A percentile compares a stretch with the other conserved stretches of the same genome.
phyloP scores from a whole-genome alignment of 768 basidiomycete genomes.

The Mrakia hoshinonis region DNA sequence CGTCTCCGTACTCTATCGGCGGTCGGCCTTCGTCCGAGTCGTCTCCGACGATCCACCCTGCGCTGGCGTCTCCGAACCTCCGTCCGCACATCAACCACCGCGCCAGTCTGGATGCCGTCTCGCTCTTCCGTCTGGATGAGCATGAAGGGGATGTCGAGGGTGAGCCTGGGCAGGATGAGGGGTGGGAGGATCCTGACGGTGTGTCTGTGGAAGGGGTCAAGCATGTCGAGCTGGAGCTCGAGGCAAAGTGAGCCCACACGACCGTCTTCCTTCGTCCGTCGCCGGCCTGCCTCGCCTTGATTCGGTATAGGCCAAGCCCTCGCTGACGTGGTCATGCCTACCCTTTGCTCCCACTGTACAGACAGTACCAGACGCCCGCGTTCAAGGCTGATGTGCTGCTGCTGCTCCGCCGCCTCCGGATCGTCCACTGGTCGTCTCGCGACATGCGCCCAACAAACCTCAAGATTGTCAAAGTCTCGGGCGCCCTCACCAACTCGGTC shows the following conservation, averaged over 20 bases:
- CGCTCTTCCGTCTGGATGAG: constrained; percentile 22
- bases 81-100: constrained; percentile 7
- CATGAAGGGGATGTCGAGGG: constrained; percentile 16
- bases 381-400: constrained; percentile 9
- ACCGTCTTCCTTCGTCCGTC: background rate
- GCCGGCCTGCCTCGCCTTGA: background rate
- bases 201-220: constrained; percentile 33
- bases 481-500: constrained; percentile 88
- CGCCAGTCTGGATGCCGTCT: constrained; percentile 22
- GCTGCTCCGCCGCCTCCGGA: constrained; percentile 22
- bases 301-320: too few species aligned
- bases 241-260: constrained; percentile 34
- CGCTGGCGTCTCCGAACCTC: background rate
- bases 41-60: constrained; percentile 23
- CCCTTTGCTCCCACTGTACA: too few species aligned
- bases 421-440: constrained; percentile 39
- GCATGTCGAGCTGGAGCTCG: constrained; percentile 36
- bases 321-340: too few species aligned
- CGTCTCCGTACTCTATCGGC: constrained; percentile 3
- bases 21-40: constrained; percentile 19
- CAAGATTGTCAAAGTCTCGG: constrained; percentile 70
- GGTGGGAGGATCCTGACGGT: constrained; percentile 16
- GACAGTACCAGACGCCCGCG: constrained; percentile 3
- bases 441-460: constrained; percentile 41
- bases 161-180: constrained; percentile 20